Conservation (phyloP, 2,329 filamentous ascomycete species). For the Chrysoporthe deuterocubensis region DNA sequence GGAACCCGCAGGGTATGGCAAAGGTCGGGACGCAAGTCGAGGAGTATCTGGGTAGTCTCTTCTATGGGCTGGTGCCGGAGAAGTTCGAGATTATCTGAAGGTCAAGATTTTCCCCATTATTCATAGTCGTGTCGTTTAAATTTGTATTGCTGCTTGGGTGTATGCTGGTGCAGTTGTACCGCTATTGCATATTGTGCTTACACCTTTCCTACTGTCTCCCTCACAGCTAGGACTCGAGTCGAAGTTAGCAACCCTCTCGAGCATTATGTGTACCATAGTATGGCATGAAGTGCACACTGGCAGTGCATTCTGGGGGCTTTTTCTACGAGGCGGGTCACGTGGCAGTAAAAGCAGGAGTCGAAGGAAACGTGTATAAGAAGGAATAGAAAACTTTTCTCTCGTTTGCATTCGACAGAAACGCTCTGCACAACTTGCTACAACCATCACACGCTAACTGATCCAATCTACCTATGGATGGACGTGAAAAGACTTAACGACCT, state of each 20-base stretch:
- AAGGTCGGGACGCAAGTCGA: background rate
- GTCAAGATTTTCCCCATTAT: too few species aligned
- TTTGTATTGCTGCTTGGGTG: too few species aligned
- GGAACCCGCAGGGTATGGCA: background rate
- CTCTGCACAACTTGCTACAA: conserved; percentile 24
- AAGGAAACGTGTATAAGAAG: background rate
- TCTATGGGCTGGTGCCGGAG: background rate
- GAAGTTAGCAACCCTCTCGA: too few species aligned
- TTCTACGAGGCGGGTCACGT: background rate
- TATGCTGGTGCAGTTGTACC: too few species aligned
- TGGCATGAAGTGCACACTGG: too few species aligned
- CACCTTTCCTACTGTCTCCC: too few species aligned
- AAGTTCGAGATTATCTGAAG: background rate
- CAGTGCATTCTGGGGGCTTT: too few species aligned
- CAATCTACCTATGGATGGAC: conserved; percentile 23
- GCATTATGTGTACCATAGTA: too few species aligned
- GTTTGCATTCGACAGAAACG: conserved; percentile 25
- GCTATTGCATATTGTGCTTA: too few species aligned
- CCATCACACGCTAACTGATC: conserved; percentile 16
- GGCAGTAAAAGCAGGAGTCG: background rate
- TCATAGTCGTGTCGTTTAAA: too few species aligned
- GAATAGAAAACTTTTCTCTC: conserved; percentile 21
- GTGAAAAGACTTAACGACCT: conserved; percentile 5
- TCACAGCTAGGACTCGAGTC: too few species aligned
- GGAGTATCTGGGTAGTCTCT: background rate